Evolutionary conservation across 164 flowering plant species (phyloP).

Genomic region (Malania oleifera): DNA sequence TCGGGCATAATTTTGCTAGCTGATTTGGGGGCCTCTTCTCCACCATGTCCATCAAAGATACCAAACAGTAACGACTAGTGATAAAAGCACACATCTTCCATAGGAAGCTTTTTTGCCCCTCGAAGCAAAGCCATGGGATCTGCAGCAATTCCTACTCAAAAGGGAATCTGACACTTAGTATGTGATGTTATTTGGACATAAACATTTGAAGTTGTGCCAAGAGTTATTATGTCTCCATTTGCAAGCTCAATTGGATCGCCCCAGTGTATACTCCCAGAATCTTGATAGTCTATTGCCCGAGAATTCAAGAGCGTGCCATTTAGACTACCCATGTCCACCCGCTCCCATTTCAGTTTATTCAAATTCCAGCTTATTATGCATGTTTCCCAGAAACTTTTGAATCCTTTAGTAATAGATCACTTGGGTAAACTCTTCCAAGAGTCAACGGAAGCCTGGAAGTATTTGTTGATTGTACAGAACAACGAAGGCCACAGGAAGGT

Average conservation of each 20-base stretch:
- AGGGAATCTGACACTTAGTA: conserved; percentile 42
- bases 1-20: conserved; percentile 80
- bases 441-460: conserved; percentile 65
- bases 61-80: conserved; percentile 94
- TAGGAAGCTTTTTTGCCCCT: conserved; percentile 86
- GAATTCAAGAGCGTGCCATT: conserved; percentile 89
- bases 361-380: conserved; percentile 86
- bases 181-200: conserved; percentile 54
- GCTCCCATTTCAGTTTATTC: conserved; percentile 83
- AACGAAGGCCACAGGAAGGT: conserved; percentile 61
- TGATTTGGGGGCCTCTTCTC: conserved; percentile 76
- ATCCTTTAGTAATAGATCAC: conserved; percentile 70
- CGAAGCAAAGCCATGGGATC: conserved; percentile 94
- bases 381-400: conserved; percentile 96
- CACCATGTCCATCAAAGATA: conserved; percentile 98
- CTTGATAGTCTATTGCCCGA: conserved; percentile 44
- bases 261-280: conserved; percentile 71
- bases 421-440: conserved; percentile 87
- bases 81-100: conserved; percentile 93
- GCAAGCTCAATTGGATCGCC: conserved; percentile 75
- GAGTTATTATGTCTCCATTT: conserved; percentile 75
- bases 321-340: conserved; percentile 94
- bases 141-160: conserved; percentile 84
- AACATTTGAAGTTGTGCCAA: conserved; percentile 75
- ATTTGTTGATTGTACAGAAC: conserved; percentile 48